These are phyloP conservation scores for Cardamine resedifolia DNA, from an alignment of 345 rosid genomes.

Conservation along the genomic window DNA sequence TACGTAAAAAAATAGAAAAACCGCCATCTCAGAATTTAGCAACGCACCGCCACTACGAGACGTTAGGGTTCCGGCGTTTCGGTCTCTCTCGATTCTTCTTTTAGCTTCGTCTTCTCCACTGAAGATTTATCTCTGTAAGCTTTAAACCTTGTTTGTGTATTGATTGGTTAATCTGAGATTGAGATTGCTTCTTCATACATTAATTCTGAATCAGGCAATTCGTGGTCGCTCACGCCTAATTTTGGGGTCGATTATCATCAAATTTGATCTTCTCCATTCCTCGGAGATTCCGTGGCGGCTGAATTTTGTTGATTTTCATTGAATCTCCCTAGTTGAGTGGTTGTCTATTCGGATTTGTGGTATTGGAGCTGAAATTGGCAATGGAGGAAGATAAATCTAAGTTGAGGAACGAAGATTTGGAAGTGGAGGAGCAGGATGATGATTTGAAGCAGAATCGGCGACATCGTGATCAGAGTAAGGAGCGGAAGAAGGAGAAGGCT, in stretches of 20 bases:
- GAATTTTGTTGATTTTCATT: not conserved
- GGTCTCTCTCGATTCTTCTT: conserved; percentile 19
- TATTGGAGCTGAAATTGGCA: not conserved
- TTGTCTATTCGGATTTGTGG: conserved; percentile 6
- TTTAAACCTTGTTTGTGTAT: not conserved
- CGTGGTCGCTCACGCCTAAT: not conserved
- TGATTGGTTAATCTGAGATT: conserved; percentile 1
- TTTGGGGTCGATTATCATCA: not conserved
- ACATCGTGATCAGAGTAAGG: conserved; percentile 49
- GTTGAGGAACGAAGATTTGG: conserved; percentile 21
- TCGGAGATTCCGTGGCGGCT: not conserved
- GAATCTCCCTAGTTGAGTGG: not conserved
- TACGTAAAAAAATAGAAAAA: not conserved
- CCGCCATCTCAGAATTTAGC: conserved; percentile 20
- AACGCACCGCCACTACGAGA: not conserved
- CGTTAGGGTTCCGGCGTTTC: conserved; percentile 36
- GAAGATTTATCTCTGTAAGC: conserved; percentile 23
- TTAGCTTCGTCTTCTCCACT: conserved; percentile 24
- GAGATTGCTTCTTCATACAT: not conserved
- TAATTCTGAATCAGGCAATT: conserved; percentile 24
- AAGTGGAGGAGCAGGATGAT: conserved; percentile 32
- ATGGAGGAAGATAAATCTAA: conserved; percentile 36
- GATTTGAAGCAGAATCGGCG: conserved; percentile 59
- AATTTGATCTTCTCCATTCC: not conserved
- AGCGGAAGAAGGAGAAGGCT: conserved; percentile 53